Evolutionary conservation across 2,329 filamentous ascomycete species (phyloP).

Genomic region (Neonectria sp.): DNA sequence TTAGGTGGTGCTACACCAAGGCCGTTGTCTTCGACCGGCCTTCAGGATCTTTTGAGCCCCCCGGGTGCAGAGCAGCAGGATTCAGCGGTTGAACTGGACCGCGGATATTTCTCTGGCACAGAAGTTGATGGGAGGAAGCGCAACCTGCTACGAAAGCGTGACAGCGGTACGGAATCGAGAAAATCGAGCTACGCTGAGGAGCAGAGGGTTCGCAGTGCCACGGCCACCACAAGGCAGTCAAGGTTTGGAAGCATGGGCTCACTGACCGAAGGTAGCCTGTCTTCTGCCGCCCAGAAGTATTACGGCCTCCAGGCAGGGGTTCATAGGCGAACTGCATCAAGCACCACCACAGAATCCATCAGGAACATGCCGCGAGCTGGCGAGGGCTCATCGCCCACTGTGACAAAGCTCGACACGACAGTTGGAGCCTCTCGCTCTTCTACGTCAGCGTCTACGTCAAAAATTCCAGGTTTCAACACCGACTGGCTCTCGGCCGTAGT

Average conservation of each 20-base stretch:
- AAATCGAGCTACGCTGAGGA: conserved; percentile 86
- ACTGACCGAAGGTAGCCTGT: conserved; percentile 71
- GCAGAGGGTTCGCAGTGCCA: conserved; percentile 76
- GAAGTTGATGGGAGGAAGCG: conserved; percentile 84
- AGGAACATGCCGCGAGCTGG: conserved; percentile 68
- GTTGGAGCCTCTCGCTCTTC: conserved; percentile 56
- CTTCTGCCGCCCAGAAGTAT: conserved; percentile 80
- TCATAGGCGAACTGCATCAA: conserved; percentile 74
- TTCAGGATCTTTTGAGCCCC: conserved; percentile 60
- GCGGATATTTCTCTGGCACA: conserved; percentile 93
- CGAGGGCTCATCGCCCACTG: conserved; percentile 68
- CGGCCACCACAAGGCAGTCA: conserved; percentile 80
- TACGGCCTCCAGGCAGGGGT: conserved; percentile 68
- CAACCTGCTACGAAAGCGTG: conserved; percentile 86
- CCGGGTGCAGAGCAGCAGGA: conserved; percentile 62
- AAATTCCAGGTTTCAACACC: conserved; percentile 62
- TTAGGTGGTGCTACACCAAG: conserved; percentile 67
- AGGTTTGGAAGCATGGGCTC: conserved; percentile 86
- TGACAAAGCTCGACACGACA: conserved; percentile 72
- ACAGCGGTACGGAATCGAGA: conserved; percentile 74
- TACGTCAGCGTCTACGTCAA: conserved; percentile 62
- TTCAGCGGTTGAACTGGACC: conserved; percentile 77
- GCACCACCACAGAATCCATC: conserved; percentile 69
- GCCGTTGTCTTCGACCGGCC: conserved; percentile 68
- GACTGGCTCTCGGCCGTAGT: conserved; percentile 70